Conservation (phyloP, 768 basidiomycete species). For the Collybia sp. region DNA sequence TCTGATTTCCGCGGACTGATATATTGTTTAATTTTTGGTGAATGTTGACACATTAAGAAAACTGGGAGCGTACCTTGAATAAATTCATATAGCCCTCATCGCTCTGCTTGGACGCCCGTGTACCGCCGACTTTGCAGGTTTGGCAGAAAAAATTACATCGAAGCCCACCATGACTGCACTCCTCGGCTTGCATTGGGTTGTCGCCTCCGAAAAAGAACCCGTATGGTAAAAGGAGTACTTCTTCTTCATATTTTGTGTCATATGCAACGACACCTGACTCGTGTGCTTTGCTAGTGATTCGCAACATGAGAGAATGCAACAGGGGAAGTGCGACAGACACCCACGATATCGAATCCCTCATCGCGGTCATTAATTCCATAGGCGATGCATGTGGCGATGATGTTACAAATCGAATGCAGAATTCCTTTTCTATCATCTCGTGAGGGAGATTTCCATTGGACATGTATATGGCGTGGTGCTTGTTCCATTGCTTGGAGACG, state of each 20-base stretch:
- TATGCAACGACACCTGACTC: background rate
- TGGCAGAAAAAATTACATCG: constrained; percentile 25
- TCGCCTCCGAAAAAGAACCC: constrained; percentile 17
- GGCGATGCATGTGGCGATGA: constrained; percentile 15
- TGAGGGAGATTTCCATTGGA: constrained; percentile 13
- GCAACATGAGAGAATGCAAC: background rate
- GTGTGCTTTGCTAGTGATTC: background rate
- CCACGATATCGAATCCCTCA: constrained; percentile 1
- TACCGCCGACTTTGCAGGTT: constrained; percentile 25
- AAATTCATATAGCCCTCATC: background rate
- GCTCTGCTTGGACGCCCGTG: constrained; percentile 11
- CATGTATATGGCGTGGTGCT: constrained; percentile 16
- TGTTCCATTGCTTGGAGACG: constrained; percentile 20
- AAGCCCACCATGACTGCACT: constrained; percentile 25
- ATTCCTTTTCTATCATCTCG: constrained; percentile 11
- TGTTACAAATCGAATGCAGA: constrained; percentile 13
- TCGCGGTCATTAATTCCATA: constrained; percentile 12
- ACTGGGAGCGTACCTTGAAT: background rate
- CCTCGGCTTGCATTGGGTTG: constrained; percentile 32
- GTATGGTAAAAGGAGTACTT: background rate
- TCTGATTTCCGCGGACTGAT: background rate
- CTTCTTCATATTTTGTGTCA: constrained; percentile 7
- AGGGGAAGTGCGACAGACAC: background rate
- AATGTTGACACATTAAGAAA: background rate
- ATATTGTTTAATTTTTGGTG: background rate